phyloP scores from a whole-genome alignment of 2,329 filamentous ascomycete species.

The Curvularia sp. region DNA sequence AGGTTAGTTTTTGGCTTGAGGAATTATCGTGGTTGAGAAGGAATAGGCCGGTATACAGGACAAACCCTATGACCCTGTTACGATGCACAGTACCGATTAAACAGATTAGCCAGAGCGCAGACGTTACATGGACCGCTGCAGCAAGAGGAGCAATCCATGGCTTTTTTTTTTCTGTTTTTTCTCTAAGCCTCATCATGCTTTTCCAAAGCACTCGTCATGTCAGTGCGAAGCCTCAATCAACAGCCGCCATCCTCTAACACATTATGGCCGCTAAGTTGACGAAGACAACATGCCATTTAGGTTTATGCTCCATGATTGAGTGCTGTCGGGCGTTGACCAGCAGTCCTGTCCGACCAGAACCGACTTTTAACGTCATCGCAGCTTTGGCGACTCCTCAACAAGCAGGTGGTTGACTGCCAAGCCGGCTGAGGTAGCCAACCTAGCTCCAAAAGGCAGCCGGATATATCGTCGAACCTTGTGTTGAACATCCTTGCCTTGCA shows the following conservation, averaged over 20 bases:
- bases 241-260: not conserved
- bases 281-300: too few species aligned
- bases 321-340: not conserved
- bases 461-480: not conserved
- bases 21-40: too few species aligned
- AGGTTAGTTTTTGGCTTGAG: too few species aligned
- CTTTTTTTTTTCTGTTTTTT: not conserved
- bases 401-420: slow-evolving; percentile 2
- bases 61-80: too few species aligned
- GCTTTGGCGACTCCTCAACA: not conserved
- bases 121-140: not conserved
- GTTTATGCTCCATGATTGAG: too few species aligned
- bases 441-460: not conserved
- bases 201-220: not conserved
- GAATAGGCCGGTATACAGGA: too few species aligned
- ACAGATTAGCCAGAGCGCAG: not conserved
- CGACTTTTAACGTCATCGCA: not conserved
- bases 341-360: not conserved
- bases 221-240: not conserved
- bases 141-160: not conserved
- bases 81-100: too few species aligned
- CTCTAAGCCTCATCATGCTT: not conserved
- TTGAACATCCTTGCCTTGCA: not conserved
- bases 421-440: not conserved
- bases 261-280: not conserved